Evolutionary conservation across 192 early-diverging fungal species (phyloP).

Genomic region (Backusella circina): DNA sequence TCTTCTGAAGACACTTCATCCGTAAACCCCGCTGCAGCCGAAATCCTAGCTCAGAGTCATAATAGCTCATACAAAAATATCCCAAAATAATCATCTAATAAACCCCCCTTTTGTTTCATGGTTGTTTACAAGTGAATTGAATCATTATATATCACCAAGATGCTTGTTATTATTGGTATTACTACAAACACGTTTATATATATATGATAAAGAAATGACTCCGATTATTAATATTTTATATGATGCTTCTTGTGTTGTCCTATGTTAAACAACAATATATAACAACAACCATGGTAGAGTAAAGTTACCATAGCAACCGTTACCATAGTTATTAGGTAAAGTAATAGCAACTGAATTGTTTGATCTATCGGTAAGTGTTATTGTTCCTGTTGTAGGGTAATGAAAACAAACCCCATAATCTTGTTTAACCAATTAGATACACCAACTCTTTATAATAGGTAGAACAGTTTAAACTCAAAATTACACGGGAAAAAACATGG

Average conservation of each 20-base stretch:
- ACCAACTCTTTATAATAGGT: background rate
- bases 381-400: background rate
- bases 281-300: no score
- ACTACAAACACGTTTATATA: no score
- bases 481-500: background rate
- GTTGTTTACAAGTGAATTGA: background rate
- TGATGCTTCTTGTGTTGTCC: no score
- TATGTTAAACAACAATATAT: no score
- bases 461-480: background rate
- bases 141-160: no score
- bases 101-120: background rate
- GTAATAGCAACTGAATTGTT: no score
- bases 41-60: background rate
- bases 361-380: no score
- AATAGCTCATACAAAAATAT: slow-evolving; percentile 11
- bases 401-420: background rate
- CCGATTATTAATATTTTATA: no score
- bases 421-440: background rate
- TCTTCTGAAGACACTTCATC: background rate
- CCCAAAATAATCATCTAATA: slow-evolving; percentile 5
- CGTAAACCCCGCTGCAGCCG: background rate
- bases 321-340: no score
- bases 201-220: no score
- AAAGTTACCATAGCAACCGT: no score
- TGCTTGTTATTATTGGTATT: no score